A percentile compares a stretch with the other conserved stretches of the same genome.
These are phyloP conservation scores for Clavispora carvajalis DNA, from an alignment of 805 yeast genomes.

Conservation along the genomic window DNA sequence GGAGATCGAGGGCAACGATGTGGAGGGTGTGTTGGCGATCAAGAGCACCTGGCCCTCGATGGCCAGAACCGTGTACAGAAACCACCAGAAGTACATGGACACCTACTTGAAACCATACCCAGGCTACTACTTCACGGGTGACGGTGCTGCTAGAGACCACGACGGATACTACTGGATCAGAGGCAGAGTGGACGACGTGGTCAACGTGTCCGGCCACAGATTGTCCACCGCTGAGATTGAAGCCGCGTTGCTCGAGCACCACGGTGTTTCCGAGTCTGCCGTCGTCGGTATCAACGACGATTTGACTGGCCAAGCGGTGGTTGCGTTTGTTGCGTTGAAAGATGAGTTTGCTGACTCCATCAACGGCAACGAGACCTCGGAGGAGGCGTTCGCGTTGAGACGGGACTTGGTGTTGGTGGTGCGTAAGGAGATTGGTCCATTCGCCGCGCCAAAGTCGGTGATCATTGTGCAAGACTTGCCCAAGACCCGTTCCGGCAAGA, in stretches of 20 bases:
- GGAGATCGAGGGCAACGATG: conserved; percentile 62
- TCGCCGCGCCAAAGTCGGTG: conserved; percentile 77
- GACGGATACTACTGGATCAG: conserved; percentile 84
- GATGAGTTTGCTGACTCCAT: conserved; percentile 32
- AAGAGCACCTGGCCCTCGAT: conserved; percentile 79
- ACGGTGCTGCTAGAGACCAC: conserved; percentile 81
- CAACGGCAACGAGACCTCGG: conserved; percentile 28
- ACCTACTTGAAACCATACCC: conserved; percentile 81
- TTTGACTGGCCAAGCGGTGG: conserved; percentile 82
- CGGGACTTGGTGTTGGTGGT: conserved; percentile 64
- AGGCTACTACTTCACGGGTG: conserved; percentile 81
- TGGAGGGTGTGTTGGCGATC: conserved; percentile 76
- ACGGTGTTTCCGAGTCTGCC: conserved; percentile 69
- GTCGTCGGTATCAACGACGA: conserved; percentile 82
- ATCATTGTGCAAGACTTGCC: conserved; percentile 73
- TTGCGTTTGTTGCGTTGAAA: conserved; percentile 74
- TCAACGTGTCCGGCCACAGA: conserved; percentile 81
- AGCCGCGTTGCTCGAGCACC: conserved; percentile 72
- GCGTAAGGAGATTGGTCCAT: conserved; percentile 77
- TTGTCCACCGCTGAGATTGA: conserved; percentile 87
- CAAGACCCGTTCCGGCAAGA: conserved; percentile 82
- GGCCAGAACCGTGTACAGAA: conserved; percentile 77
- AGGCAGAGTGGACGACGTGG: conserved; percentile 87
- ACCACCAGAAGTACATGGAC: conserved; percentile 69
- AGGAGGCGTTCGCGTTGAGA: conserved; percentile 50